Percentiles rank a stretch among this genome's conserved stretches.
Conservation (phyloP, 306 rosid species). For the Fagus crenata region DNA sequence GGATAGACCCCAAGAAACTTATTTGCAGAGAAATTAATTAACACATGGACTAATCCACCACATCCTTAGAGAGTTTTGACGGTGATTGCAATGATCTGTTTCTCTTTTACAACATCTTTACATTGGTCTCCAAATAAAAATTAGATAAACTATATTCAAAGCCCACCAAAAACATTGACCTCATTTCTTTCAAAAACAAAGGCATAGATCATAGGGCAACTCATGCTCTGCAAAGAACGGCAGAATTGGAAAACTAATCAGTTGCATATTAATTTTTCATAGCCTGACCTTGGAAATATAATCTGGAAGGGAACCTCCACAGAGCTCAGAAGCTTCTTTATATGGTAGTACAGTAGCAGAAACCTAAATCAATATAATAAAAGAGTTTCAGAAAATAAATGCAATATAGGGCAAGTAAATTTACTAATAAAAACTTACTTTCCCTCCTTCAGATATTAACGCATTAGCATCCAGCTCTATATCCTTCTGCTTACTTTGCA, state of each 20-base stretch:
- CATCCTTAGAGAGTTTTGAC: too few species aligned
- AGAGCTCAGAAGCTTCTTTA: constrained; percentile 63
- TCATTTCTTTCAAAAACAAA: neutral
- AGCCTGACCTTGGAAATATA: constrained; percentile 66
- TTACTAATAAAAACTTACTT: constrained; percentile 49
- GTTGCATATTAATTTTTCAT: neutral
- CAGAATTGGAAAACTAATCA: neutral
- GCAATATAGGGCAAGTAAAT: constrained; percentile 19
- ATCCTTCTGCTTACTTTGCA: constrained; percentile 56
- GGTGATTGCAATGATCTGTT: too few species aligned
- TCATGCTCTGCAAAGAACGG: neutral
- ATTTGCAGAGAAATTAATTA: too few species aligned
- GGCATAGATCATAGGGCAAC: neutral
- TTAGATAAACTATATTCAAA: too few species aligned
- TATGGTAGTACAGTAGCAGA: constrained; percentile 48
- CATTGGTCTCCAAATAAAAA: too few species aligned
- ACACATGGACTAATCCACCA: too few species aligned
- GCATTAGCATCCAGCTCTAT: constrained; percentile 62
- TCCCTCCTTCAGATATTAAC: constrained; percentile 57
- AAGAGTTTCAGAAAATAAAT: constrained; percentile 22
- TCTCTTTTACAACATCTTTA: too few species aligned
- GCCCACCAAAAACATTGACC: too few species aligned
- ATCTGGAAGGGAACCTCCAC: constrained; percentile 72
- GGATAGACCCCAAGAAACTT: too few species aligned
- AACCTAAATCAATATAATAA: constrained; percentile 41